phyloP scores from a whole-genome alignment of 495 filamentous ascomycete genomes.

The Sporormia fimetaria region DNA sequence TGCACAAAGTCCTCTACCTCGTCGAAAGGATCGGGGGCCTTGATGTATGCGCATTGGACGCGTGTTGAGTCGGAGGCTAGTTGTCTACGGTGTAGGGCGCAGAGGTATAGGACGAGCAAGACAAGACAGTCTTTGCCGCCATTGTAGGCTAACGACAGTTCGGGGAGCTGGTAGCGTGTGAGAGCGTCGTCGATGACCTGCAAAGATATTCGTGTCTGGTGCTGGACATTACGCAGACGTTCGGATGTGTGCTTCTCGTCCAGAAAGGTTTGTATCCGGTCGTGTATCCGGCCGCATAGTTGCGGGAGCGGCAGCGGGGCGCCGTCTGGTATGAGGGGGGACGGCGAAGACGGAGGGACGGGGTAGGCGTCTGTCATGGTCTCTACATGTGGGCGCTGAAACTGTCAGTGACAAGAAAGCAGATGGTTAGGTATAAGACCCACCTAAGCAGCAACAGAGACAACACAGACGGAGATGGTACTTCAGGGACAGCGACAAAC shows the following conservation, averaged over 20 bases:
- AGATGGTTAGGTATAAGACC: too few relatives aligned
- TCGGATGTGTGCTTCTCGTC: slow-evolving; percentile 43
- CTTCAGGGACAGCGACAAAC: too few relatives aligned
- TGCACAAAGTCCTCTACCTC: slow-evolving; percentile 78
- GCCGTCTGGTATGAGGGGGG: slow-evolving; percentile 19
- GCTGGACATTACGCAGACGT: slow-evolving; percentile 54
- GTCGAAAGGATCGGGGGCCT: slow-evolving; percentile 65
- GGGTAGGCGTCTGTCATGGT: background rate
- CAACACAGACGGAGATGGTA: too few relatives aligned
- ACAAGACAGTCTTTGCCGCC: slow-evolving; percentile 97
- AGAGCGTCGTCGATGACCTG: slow-evolving; percentile 63
- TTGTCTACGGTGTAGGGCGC: slow-evolving; percentile 42
- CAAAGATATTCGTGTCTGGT: slow-evolving; percentile 58
- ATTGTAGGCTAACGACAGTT: slow-evolving; percentile 89
- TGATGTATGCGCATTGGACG: slow-evolving; percentile 81
- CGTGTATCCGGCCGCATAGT: slow-evolving; percentile 51
- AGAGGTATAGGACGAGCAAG: slow-evolving; percentile 78
- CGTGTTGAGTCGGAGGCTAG: slow-evolving; percentile 10
- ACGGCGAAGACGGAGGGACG: background rate
- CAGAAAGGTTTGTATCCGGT: slow-evolving; percentile 59
- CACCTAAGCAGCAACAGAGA: too few relatives aligned
- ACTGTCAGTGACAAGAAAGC: too few relatives aligned
- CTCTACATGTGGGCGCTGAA: too few relatives aligned
- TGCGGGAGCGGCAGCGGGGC: slow-evolving; percentile 24
- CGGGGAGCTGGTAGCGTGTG: slow-evolving; percentile 55